phyloP scores from a whole-genome alignment of 192 early-diverging fungal species.

The Jimgerdemannia lactiflua region DNA sequence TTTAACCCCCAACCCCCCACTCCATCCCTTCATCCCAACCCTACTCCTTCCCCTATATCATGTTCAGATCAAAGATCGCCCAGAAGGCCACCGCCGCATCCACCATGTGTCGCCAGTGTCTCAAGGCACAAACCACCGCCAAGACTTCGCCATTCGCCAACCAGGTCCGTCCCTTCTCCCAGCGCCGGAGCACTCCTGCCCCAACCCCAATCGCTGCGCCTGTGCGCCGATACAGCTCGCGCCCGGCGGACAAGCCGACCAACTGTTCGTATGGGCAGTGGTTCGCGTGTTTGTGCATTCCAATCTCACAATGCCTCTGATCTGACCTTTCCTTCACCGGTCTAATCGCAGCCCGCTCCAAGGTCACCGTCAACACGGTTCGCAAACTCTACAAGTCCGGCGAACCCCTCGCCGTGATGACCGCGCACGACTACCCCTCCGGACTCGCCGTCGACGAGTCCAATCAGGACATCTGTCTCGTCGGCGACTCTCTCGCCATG shows the following conservation, averaged over 20 bases:
- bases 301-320: not conserved
- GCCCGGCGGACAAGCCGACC: not conserved
- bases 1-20: not conserved
- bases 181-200: not conserved
- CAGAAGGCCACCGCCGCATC: not conserved
- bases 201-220: not conserved
- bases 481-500: conserved; percentile 98
- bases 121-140: not conserved
- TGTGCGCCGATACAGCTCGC: not conserved
- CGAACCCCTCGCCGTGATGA: conserved; percentile 91
- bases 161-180: not conserved
- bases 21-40: too few relatives aligned
- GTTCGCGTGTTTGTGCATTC: not conserved
- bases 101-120: not conserved
- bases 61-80: not conserved
- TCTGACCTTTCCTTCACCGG: not conserved
- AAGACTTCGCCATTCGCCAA: not conserved
- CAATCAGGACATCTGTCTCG: conserved; percentile 84
- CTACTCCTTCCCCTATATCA: not conserved
- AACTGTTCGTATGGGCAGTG: not conserved
- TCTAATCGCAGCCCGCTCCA: conserved; percentile 46
- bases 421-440: conserved; percentile 96
- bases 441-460: conserved; percentile 78
- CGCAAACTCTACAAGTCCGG: conserved; percentile 64
- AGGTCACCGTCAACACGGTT: conserved; percentile 87